A percentile compares a stretch with the other conserved stretches of the same genome.
These are phyloP conservation scores for Rhizoctonia solani DNA, from an alignment of 1,284 basidiomycete species.

Conservation along the genomic window DNA sequence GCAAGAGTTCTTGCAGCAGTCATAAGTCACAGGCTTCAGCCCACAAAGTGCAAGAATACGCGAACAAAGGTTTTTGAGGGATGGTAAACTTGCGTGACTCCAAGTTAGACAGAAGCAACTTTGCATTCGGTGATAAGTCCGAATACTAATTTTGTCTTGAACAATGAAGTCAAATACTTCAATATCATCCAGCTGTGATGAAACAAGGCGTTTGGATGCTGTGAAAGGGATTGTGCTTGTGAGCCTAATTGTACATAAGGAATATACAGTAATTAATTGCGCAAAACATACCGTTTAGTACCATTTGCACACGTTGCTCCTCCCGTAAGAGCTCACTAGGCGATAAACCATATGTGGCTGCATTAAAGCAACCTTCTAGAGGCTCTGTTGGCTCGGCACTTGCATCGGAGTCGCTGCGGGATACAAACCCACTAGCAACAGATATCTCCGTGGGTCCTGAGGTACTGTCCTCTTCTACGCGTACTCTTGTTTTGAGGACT, in stretches of 20 bases:
- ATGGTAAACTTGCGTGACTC: not conserved
- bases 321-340: not conserved
- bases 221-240: too few species aligned
- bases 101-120: not conserved
- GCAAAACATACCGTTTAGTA: not conserved
- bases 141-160: not conserved
- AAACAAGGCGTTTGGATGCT: not conserved
- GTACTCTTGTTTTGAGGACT: not conserved
- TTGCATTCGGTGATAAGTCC: not conserved
- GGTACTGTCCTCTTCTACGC: not conserved
- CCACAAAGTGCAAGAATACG: slow-evolving; percentile 1
- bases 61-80: not conserved
- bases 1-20: slow-evolving; percentile 49
- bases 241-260: too few species aligned
- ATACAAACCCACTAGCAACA: not conserved
- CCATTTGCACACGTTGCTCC: not conserved
- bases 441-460: not conserved
- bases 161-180: not conserved
- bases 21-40: slow-evolving; percentile 24
- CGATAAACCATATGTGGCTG: not conserved
- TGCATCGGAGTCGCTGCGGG: not conserved
- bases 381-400: not conserved
- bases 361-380: not conserved
- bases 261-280: too few species aligned
- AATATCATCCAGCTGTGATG: not conserved